Evolutionary conservation across 2,329 filamentous ascomycete species (phyloP), one percentile per base, ranked within the genome.

Genomic region (Monilinia fructigena): DNA sequence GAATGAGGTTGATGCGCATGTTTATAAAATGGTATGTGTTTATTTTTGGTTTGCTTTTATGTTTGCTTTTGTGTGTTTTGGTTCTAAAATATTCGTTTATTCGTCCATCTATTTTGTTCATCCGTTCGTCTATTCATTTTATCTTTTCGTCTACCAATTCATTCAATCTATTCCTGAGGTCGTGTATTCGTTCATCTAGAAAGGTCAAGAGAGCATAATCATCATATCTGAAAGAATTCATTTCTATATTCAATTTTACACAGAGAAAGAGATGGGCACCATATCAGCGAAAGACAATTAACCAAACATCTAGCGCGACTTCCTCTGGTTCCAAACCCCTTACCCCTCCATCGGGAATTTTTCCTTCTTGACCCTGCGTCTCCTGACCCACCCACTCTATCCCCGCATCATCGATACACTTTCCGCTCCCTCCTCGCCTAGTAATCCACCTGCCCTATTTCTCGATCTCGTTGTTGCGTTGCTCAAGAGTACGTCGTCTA

Each of bases 391-490:
- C 31, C 63, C 63, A 65, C 63, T 65, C 26, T 65, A 65, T 53
- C 63, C 63, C 63, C 63, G 63, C 45, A 65, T 65, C 35, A 18
- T 65, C 23, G n/a, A 58, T 23, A 65, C 47, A 6, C 55, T 65
- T 23, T 65, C 63, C 23, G 42, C 63, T 2, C 63, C 63, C 10
- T 35, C 55, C 16, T 26, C 45, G 4, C 48, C 47, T 18, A 26
- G 28, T 28, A 52, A 16, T 53, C 45, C 63, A 38, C 67, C 68
- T 14, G 28, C 56, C 1, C 61, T 47, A 3, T 69, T 79, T 8
- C 74, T 80, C 20, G 79, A 80, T 67, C 69, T 80, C 1, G 78
- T 18, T 79, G 78, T 58, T 78, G 77, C 67, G 74, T 80, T 35
- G 78, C 75, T 0, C 77, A 79, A 67, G 77, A 80, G 64, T 66